phyloP scores from a whole-genome alignment of 23 red algal species.

The Gracilaria domingensis region DNA sequence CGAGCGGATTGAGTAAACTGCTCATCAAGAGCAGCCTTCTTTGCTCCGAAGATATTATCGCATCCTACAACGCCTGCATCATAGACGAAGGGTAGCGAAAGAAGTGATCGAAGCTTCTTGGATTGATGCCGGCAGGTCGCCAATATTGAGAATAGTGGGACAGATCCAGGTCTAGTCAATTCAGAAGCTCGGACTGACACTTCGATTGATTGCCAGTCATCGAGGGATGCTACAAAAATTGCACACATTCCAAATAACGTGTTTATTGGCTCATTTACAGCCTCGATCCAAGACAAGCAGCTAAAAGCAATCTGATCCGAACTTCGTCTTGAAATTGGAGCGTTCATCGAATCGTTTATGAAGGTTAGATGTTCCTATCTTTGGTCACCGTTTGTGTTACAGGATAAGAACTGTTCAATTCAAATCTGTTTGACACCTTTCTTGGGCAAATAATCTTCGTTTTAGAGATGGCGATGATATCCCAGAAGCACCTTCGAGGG shows the following conservation, averaged over 20 bases:
- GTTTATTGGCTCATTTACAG: neutral
- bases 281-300: too few species aligned
- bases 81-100: conserved; percentile 44
- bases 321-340: neutral
- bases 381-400: too few species aligned
- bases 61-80: conserved; percentile 42
- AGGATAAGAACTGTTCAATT: too few species aligned
- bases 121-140: conserved; percentile 22
- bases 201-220: too few species aligned
- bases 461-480: neutral
- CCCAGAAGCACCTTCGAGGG: neutral
- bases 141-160: neutral
- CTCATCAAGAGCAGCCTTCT: conserved; percentile 63
- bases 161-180: too few species aligned
- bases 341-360: neutral
- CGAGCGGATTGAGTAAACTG: conserved; percentile 36
- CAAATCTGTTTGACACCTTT: too few species aligned
- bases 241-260: too few species aligned
- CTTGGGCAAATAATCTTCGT: neutral
- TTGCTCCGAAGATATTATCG: conserved; percentile 16
- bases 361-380: too few species aligned
- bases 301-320: too few species aligned
- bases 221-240: too few species aligned
- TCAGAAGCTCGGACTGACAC: neutral
- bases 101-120: conserved; percentile 32